Evolutionary conservation across 306 rosid genomes (phyloP).

Genomic region (Pterocarpus santalinus): DNA sequence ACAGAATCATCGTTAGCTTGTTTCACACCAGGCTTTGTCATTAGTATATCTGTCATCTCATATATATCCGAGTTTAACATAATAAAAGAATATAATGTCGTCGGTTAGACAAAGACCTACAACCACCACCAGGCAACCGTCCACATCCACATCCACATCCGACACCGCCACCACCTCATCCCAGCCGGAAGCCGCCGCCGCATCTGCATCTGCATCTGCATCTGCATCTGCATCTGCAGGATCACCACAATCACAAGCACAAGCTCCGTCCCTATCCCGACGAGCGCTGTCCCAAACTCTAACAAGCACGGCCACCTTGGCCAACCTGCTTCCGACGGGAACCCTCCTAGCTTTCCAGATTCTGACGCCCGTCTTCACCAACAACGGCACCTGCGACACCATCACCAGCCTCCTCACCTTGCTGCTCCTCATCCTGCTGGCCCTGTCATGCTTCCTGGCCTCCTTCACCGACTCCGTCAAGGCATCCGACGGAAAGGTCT

Average conservation of each 20-base stretch:
- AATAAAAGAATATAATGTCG: neutral
- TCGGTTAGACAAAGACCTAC: conserved; percentile 48
- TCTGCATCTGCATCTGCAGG: neutral
- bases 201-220: neutral
- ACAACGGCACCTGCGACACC: conserved; percentile 67
- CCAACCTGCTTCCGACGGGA: conserved; percentile 81
- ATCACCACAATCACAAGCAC: neutral
- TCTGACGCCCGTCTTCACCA: conserved; percentile 73
- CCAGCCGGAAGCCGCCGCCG: neutral
- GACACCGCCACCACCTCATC: too few relatives aligned
- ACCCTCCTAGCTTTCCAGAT: conserved; percentile 76
- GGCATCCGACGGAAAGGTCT: conserved; percentile 57
- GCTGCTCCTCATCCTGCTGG: conserved; percentile 55
- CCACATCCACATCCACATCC: neutral
- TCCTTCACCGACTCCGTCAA: conserved; percentile 71
- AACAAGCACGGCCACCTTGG: conserved; percentile 68
- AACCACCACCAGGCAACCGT: conserved; percentile 16
- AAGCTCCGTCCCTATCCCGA: conserved; percentile 35
- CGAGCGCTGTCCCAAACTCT: conserved; percentile 59
- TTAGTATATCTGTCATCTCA: too few relatives aligned
- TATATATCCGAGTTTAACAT: too few relatives aligned
- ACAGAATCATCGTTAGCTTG: too few relatives aligned
- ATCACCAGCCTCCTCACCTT: conserved; percentile 58
- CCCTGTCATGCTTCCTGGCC: conserved; percentile 63
- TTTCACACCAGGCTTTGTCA: too few relatives aligned